Base-by-base conservation (phyloP, 805 yeast species). In the Huiozyma naganishii region DNA sequence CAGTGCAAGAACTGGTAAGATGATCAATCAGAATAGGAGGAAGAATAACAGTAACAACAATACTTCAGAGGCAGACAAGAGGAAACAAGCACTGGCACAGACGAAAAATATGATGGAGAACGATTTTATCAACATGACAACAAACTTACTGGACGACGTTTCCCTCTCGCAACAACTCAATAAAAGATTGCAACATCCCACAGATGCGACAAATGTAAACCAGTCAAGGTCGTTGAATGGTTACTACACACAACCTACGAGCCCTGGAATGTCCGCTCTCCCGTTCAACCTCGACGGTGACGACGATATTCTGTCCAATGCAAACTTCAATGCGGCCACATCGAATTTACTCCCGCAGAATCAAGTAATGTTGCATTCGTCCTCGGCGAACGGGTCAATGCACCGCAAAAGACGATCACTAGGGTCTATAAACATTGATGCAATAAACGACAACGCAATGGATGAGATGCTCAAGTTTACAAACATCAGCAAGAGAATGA, bases 181-280 rank as follows among this genome's bases (percentile, higher is more conserved):
- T 11, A 54, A 51, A 40, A 48, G 55, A 37, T 45, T 58, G 29
- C 60, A 55, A 42, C 52, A 49, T 35, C 33, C 33, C 3, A 3
- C 33, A 11, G n/a, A 9, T 9, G n/a, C n/a, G 33, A 53, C 55
- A 13, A 61, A 59, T 42, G 61, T 57, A 36, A 46, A 47, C 12
- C 50, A 44, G 36, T 53, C 58, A 6, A 42, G 59, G 37, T 53
- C 61, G 2, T 40, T 55, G 17, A 55, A 53, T 32, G 62, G 62
- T n/a, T 58, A 56, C 44, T 58, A 59, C 44, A 58, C 63, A 8
- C 60, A 57, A 40, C 64, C 64, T 5, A 57, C 60, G 5, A 56
- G 61, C 44, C 63, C 64, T 8, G 38, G 41, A 28, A 41, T 41
- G 29, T 30, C 33, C 11, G 23, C 23, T 17, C 23, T 17, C 23